A percentile compares a stretch with the other conserved stretches of the same genome.
Conservation (phyloP, 306 rosid genomes). For the Cicer cuneatum region DNA sequence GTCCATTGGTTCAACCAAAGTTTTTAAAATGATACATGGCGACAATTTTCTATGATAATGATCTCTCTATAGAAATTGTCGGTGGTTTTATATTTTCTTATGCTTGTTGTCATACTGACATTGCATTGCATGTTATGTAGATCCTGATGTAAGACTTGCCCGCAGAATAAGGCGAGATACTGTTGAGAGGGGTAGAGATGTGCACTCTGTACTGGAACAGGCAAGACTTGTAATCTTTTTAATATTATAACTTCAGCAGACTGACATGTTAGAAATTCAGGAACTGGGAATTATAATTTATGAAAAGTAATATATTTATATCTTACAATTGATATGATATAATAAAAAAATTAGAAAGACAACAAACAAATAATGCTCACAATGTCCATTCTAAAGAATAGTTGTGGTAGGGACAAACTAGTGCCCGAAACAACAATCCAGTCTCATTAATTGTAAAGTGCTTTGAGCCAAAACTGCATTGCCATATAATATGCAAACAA, state of each 20-base stretch:
- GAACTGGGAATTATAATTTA: conserved; percentile 6
- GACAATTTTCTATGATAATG: conserved; percentile 6
- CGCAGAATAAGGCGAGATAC: conserved; percentile 92
- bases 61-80: conserved; percentile 15
- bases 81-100: conserved; percentile 25
- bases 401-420: conserved; percentile 23
- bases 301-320: conserved; percentile 26
- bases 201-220: conserved; percentile 90
- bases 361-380: conserved; percentile 3
- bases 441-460: conserved; percentile 30
- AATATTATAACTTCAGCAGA: conserved; percentile 9
- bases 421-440: not conserved
- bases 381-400: conserved; percentile 20
- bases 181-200: conserved; percentile 89
- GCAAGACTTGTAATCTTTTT: conserved; percentile 47
- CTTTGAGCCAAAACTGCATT: conserved; percentile 16
- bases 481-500: conserved; percentile 26
- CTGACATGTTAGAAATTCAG: not conserved
- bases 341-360: conserved; percentile 10
- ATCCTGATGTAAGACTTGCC: conserved; percentile 97
- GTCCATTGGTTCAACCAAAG: conserved; percentile 9
- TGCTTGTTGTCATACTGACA: conserved; percentile 37
- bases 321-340: conserved; percentile 10
- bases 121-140: conserved; percentile 51
- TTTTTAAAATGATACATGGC: conserved; percentile 33